Conservation (phyloP, 352 stramenopile genomes). For the Pythium utonaiense region DNA sequence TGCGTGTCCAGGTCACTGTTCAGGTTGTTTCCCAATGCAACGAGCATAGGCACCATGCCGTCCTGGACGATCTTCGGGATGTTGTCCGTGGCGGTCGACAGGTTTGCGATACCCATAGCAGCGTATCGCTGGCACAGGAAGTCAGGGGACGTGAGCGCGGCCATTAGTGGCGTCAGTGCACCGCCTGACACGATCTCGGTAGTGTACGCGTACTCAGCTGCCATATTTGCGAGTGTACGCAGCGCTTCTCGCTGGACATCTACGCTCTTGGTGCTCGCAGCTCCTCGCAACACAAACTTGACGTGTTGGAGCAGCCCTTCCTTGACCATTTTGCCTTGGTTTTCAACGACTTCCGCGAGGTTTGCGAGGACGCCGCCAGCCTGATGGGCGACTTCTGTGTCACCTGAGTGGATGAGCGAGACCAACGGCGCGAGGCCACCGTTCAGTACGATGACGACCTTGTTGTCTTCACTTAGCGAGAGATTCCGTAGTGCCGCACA, state of each 20-base stretch:
- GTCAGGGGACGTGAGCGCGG: slow-evolving; percentile 90
- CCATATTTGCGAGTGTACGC: slow-evolving; percentile 94
- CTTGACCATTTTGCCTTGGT: slow-evolving; percentile 94
- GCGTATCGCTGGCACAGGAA: slow-evolving; percentile 92
- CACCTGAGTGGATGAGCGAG: slow-evolving; percentile 86
- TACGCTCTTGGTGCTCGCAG: slow-evolving; percentile 60
- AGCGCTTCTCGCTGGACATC: slow-evolving; percentile 94
- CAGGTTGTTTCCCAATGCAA: slow-evolving; percentile 77
- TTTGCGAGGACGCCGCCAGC: slow-evolving; percentile 90
- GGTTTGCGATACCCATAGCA: slow-evolving; percentile 94
- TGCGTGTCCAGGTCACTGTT: slow-evolving; percentile 92
- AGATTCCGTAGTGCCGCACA: slow-evolving; percentile 91
- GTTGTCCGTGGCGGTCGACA: slow-evolving; percentile 91
- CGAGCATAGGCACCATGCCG: slow-evolving; percentile 83
- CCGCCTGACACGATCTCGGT: slow-evolving; percentile 90
- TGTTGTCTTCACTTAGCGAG: slow-evolving; percentile 90
- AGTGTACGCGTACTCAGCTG: slow-evolving; percentile 92
- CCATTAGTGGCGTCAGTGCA: slow-evolving; percentile 84
- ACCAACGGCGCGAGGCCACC: slow-evolving; percentile 83
- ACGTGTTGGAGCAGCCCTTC: slow-evolving; percentile 94
- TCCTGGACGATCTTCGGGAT: slow-evolving; percentile 90
- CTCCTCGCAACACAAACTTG: slow-evolving; percentile 89
- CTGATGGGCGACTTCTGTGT: slow-evolving; percentile 91
- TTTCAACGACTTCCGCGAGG: slow-evolving; percentile 92
- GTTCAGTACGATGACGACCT: slow-evolving; percentile 88